Evolutionary conservation across 768 basidiomycete species (phyloP).

Genomic region (Xanthoconium purpureum): DNA sequence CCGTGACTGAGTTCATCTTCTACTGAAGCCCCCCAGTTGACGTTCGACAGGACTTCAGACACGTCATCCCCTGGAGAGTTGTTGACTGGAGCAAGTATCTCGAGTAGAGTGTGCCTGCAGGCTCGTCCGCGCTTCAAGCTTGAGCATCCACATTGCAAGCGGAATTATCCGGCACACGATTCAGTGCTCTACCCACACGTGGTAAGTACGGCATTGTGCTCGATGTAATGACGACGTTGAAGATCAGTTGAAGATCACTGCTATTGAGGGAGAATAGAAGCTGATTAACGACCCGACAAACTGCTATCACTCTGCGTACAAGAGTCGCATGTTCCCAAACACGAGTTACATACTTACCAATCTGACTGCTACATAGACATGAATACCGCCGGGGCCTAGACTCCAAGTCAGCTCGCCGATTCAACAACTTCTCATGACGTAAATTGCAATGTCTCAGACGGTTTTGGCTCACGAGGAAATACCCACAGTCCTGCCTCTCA

Average conservation of each 20-base stretch:
- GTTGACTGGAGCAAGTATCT: neutral
- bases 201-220: slow-evolving; percentile 13
- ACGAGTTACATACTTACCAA: neutral
- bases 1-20: slow-evolving; percentile 5
- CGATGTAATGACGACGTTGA: slow-evolving; percentile 4
- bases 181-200: slow-evolving; percentile 9
- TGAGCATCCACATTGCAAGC: neutral
- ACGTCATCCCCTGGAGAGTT: neutral
- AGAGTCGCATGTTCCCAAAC: slow-evolving; percentile 1
- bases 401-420: neutral
- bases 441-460: slow-evolving; percentile 9
- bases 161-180: slow-evolving; percentile 1
- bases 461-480: slow-evolving; percentile 3
- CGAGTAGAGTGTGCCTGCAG: neutral
- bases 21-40: neutral
- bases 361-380: neutral
- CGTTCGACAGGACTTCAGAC: neutral
- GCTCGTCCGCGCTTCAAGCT: neutral
- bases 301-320: neutral
- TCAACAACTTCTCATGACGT: slow-evolving; percentile 14
- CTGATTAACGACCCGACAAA: slow-evolving; percentile 18
- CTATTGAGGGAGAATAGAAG: slow-evolving; percentile 24
- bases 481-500: slow-evolving; percentile 1
- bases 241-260: slow-evolving; percentile 32
- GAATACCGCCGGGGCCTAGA: neutral